Base-by-base conservation (phyloP, 805 yeast genomes). In the Vanderwaltozyma verrucispora region DNA sequence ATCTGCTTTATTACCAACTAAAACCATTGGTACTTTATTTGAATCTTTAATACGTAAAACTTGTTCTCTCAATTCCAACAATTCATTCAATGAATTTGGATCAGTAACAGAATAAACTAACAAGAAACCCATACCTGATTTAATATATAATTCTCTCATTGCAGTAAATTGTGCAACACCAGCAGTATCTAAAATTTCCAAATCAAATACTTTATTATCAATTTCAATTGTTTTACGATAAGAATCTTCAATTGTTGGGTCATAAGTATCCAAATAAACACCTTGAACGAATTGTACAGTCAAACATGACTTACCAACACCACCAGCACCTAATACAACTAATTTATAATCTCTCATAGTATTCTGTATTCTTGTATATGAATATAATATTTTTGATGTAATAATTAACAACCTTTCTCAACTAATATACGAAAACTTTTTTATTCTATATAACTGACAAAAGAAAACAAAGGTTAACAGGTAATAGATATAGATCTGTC, bases 201-300 rank as follows among this genome's bases (percentile, higher is more conserved):
- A 67, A 46, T 82, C 84, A 53, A 92, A 84, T 4, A 85, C 78
- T 47, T 89, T 74, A 25, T 87, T 94, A 58, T 89, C 96, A 26
- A 89, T 78, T 51, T 80, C 87, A 40, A 86, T 76, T 47, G 84
- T 88, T 54, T 86, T 88, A 33, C 94, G 68, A 61, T 89, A 92
- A 1, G 96, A 85, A 54, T 89, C 97, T 57, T 89, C 98, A 46
- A 89, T 92, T 8, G 98, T 92, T 8, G 98, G 97, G 54, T 89
- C 97, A 62, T 89, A 89, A 27, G 86, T 73, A 52, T 89, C 96
- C 38, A 85, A 75, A 58, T 85, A 88, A 2, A 82, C 81, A 10
- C 92, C 92, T 56, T 85, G 94, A 3, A 86, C 94, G 54, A 82
- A 88, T 55, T 86, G 95, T 5, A 86, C 95, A 1, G 96, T 87